Evolutionary conservation across 768 basidiomycete species (phyloP).

Genomic region (Royoungia palumana): DNA sequence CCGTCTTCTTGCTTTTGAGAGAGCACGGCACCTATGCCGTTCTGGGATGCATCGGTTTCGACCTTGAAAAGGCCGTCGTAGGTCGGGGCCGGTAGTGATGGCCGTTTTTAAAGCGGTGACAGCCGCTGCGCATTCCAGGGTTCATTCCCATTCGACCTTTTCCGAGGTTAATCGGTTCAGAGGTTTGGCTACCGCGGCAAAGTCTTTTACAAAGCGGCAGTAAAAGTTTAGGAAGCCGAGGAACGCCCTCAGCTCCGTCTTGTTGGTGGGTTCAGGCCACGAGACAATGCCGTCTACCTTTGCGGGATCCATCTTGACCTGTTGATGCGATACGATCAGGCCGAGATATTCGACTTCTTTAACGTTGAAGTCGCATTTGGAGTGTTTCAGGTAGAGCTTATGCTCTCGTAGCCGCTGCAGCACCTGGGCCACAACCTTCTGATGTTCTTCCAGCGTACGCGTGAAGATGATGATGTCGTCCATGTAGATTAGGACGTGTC

Average conservation of each 20-base stretch:
- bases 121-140: not conserved
- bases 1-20: not conserved
- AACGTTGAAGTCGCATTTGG: not conserved
- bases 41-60: not conserved
- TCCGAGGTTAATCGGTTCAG: too few relatives aligned
- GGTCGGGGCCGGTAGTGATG: not conserved
- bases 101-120: not conserved
- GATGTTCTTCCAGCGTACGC: constrained; percentile 26
- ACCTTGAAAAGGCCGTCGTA: not conserved
- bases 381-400: not conserved
- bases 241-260: too few relatives aligned
- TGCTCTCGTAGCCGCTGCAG: not conserved
- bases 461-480: constrained; percentile 40
- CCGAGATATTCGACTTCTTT: not conserved
- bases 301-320: not conserved
- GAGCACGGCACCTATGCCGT: not conserved
- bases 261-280: too few relatives aligned
- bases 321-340: accelerated
- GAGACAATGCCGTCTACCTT: not conserved
- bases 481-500: constrained; percentile 33
- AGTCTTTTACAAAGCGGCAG: too few relatives aligned
- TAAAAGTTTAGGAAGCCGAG: too few relatives aligned
- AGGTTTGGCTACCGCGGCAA: too few relatives aligned
- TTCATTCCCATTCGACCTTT: not conserved
- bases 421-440: not conserved